These are phyloP conservation scores for Vitis hybrid DNA, from an alignment of 177 flowering plant genomes.

Conservation along the genomic window DNA sequence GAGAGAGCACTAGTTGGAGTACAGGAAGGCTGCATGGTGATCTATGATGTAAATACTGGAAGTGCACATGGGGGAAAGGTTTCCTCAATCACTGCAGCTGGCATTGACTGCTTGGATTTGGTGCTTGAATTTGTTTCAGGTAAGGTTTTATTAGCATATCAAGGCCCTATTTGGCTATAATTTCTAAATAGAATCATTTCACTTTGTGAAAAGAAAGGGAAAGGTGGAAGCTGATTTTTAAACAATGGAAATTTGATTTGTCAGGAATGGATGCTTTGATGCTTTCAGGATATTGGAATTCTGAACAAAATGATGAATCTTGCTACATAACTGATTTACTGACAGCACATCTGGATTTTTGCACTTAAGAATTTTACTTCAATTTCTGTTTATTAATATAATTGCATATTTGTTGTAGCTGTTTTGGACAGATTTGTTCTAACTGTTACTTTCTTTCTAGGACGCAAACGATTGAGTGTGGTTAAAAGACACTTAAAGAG, in stretches of 20 bases:
- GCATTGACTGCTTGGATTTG: slow-evolving; percentile 80
- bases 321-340: too few relatives aligned
- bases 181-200: neutral
- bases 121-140: slow-evolving; percentile 81
- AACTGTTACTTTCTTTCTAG: slow-evolving; percentile 40
- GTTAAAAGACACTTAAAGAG: slow-evolving; percentile 62
- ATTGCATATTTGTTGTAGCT: neutral
- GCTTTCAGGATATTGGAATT: too few relatives aligned
- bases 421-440: slow-evolving; percentile 4
- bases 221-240: too few relatives aligned
- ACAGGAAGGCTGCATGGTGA: slow-evolving; percentile 37
- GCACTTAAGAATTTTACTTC: neutral
- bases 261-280: too few relatives aligned
- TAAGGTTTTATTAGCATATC: slow-evolving; percentile 21
- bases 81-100: slow-evolving; percentile 75
- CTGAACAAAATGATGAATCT: too few relatives aligned
- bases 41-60: slow-evolving; percentile 54
- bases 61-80: slow-evolving; percentile 54
- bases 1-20: slow-evolving; percentile 87
- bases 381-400: neutral
- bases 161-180: neutral
- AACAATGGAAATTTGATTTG: too few relatives aligned
- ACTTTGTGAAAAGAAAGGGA: too few relatives aligned
- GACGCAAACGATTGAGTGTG: slow-evolving; percentile 50
- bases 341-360: too few relatives aligned